phyloP scores from a whole-genome alignment of 164 flowering plant genomes.

The Magnolia officinalis region DNA sequence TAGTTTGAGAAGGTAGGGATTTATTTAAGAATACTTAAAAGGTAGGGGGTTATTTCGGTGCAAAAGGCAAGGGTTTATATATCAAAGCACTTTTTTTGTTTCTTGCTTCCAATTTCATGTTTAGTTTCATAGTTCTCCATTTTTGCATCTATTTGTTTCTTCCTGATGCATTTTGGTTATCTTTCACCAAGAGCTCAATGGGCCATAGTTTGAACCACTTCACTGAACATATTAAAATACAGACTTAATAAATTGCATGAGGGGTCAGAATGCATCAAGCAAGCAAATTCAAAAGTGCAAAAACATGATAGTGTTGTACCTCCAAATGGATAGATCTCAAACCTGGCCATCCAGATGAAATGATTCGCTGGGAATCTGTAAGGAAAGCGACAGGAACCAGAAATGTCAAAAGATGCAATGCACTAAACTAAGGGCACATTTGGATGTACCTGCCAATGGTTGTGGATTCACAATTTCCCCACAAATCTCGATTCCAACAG shows the following conservation, averaged over 20 bases:
- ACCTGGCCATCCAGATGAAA: slow-evolving; percentile 81
- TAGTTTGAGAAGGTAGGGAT: too few species aligned
- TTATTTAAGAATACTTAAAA: too few species aligned
- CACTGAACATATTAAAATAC: background rate
- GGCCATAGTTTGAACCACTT: background rate
- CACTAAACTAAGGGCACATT: background rate
- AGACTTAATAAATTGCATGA: background rate
- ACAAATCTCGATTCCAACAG: background rate
- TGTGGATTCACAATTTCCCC: background rate
- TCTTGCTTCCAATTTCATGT: too few species aligned
- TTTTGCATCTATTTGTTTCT: too few species aligned
- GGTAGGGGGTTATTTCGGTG: too few species aligned
- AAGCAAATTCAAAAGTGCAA: slow-evolving; percentile 1
- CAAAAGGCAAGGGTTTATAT: too few species aligned
- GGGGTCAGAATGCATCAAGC: background rate
- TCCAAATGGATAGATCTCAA: slow-evolving; percentile 64
- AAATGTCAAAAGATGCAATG: slow-evolving; percentile 1
- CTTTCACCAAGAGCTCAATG: too few species aligned
- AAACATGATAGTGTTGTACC: slow-evolving; percentile 19
- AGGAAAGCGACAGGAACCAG: background rate
- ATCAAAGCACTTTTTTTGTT: too few species aligned
- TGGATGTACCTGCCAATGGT: background rate
- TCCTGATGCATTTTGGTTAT: too few species aligned
- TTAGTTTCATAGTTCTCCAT: too few species aligned
- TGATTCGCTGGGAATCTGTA: slow-evolving; percentile 64